Conservation (phyloP, 805 yeast genomes). For the Diddensiella caesifluorescens region DNA sequence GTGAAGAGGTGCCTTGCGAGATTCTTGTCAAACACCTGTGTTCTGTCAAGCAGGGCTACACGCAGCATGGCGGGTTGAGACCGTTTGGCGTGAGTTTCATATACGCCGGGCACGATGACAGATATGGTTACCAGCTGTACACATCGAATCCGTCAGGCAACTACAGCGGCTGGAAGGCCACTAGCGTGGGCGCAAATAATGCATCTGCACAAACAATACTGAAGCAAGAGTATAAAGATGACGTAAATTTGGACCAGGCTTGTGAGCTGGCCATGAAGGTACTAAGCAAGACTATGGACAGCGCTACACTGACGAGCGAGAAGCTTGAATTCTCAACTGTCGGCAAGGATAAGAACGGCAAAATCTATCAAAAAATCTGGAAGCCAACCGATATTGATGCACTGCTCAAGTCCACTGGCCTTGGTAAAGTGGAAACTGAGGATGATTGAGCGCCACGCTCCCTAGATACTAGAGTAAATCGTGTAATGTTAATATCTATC, state of each 20-base stretch:
- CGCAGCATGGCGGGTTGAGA: constrained; percentile 97
- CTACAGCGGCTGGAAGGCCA: constrained; percentile 98
- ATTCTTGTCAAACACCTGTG: constrained; percentile 81
- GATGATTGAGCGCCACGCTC: too few relatives aligned
- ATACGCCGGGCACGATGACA: constrained; percentile 91
- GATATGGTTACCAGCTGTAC: constrained; percentile 84
- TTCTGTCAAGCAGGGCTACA: constrained; percentile 94
- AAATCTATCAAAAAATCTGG: constrained; percentile 69
- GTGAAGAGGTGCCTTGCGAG: constrained; percentile 93
- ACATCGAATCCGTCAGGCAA: constrained; percentile 97
- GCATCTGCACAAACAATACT: constrained; percentile 93
- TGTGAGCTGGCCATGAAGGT: constrained; percentile 85
- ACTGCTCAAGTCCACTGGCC: constrained; percentile 66
- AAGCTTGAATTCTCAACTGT: constrained; percentile 90
- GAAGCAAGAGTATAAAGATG: constrained; percentile 92
- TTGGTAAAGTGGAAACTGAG: constrained; percentile 54
- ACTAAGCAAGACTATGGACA: constrained; percentile 89
- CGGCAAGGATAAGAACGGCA: constrained; percentile 42
- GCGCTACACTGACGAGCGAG: constrained; percentile 76
- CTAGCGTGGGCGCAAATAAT: constrained; percentile 93
- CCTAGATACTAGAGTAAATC: too few relatives aligned
- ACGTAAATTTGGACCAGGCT: constrained; percentile 60
- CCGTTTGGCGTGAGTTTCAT: constrained; percentile 97
- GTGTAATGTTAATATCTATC: too few relatives aligned
- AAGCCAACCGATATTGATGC: constrained; percentile 68